Evolutionary conservation across 306 rosid species (phyloP).

Genomic region (Acacia confusa): DNA sequence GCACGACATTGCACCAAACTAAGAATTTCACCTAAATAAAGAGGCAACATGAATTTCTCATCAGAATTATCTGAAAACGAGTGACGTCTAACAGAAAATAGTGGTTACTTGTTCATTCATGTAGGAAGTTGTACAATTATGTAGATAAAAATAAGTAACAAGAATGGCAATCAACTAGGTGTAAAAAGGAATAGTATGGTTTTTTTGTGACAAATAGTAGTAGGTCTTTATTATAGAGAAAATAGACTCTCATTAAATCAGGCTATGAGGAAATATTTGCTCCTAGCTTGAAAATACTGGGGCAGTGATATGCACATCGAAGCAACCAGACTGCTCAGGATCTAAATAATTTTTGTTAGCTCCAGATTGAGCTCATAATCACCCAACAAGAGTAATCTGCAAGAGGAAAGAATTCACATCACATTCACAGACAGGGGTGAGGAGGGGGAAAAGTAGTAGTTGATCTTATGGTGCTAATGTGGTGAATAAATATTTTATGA

Average conservation of each 20-base stretch:
- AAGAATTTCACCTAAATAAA: constrained; percentile 4
- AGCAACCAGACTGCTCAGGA: not conserved
- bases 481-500: not conserved
- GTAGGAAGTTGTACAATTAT: not conserved
- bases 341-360: constrained; percentile 10
- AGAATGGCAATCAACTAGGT: constrained; percentile 22
- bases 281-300: constrained; percentile 5
- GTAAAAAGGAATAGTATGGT: constrained; percentile 3
- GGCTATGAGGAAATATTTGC: not conserved
- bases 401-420: constrained; percentile 19
- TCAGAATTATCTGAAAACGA: not conserved
- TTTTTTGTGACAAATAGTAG: not conserved
- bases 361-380: constrained; percentile 11
- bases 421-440: not conserved
- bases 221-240: constrained; percentile 10
- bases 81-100: not conserved
- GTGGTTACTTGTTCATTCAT: not conserved
- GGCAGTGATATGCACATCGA: constrained; percentile 9
- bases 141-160: constrained; percentile 12
- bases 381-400: constrained; percentile 22
- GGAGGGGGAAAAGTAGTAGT: not conserved
- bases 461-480: not conserved
- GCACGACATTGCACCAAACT: not conserved
- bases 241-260: constrained; percentile 13
- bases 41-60: constrained; percentile 14